phyloP scores from a whole-genome alignment of 2,329 filamentous ascomycete species.

The Colletotrichum gigasporum region DNA sequence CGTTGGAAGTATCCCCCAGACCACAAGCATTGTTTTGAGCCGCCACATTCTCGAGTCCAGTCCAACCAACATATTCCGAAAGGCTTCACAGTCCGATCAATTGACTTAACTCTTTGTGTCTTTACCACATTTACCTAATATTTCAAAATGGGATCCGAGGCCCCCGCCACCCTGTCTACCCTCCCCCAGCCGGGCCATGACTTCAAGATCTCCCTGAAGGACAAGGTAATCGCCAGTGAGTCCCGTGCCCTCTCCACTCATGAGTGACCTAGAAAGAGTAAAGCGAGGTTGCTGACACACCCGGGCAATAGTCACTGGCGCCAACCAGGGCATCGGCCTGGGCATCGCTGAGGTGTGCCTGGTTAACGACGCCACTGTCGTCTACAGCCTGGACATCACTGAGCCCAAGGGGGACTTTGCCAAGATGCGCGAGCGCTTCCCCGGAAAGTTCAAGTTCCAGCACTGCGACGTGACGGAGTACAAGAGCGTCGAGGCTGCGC shows the following conservation, averaged over 20 bases:
- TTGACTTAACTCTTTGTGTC: not conserved
- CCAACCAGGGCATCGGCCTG: conserved; percentile 43
- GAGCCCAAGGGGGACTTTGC: conserved; percentile 46
- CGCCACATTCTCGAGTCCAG: no score
- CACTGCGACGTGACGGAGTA: conserved; percentile 56
- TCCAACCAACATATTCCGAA: no score
- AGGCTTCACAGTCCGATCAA: not conserved
- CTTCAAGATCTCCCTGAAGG: conserved; percentile 45
- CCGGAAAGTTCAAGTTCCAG: conserved; percentile 53
- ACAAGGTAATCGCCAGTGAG: conserved; percentile 50
- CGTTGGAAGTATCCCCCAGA: not conserved
- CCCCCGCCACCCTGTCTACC: conserved; percentile 37
- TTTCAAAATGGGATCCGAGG: conserved; percentile 12
- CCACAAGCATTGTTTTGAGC: not conserved
- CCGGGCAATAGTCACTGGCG: conserved; percentile 46
- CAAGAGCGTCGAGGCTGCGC: conserved; percentile 47
- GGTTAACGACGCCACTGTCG: conserved; percentile 49
- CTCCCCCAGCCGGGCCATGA: conserved; percentile 44
- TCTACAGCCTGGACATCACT: conserved; percentile 52
- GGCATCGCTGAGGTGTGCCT: conserved; percentile 57
- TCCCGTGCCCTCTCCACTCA: not conserved
- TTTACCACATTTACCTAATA: no score
- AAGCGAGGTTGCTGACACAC: not conserved
- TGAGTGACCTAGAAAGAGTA: no score
- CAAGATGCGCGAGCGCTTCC: conserved; percentile 47